These are phyloP conservation scores for Penicillium sp. DNA, from an alignment of 2,329 filamentous ascomycete species.

Conservation along the genomic window DNA sequence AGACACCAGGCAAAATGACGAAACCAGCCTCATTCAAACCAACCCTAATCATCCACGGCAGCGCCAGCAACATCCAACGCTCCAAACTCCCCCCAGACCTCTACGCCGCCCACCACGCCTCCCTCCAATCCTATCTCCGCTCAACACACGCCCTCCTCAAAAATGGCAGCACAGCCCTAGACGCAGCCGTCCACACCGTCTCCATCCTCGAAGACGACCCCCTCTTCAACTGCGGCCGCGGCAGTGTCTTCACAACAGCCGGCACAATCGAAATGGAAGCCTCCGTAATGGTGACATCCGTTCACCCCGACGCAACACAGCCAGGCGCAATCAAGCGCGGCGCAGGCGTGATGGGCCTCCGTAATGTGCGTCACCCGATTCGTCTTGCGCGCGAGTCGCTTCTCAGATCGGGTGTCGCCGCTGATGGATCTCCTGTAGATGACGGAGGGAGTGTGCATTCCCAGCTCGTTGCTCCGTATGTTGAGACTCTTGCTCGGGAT, in stretches of 20 bases:
- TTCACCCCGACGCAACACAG: constrained; percentile 14
- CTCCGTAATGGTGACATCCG: constrained; percentile 74
- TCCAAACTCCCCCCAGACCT: constrained; percentile 58
- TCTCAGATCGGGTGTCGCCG: constrained; percentile 50
- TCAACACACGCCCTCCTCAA: constrained; percentile 45
- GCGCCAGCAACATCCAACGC: constrained; percentile 68
- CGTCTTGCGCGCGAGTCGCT: constrained; percentile 70
- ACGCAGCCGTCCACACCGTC: constrained; percentile 74
- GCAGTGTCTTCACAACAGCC: constrained; percentile 81
- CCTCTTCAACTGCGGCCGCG: constrained; percentile 80
- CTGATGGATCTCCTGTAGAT: constrained; percentile 56
- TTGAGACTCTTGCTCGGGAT: constrained; percentile 65
- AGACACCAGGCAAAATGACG: not conserved
- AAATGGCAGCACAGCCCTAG: constrained; percentile 60
- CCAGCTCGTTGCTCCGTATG: constrained; percentile 65
- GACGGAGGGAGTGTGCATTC: constrained; percentile 55
- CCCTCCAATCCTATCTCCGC: constrained; percentile 63
- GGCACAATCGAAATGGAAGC: constrained; percentile 85
- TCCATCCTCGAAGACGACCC: constrained; percentile 73
- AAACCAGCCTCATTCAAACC: constrained; percentile 44
- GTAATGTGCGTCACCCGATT: constrained; percentile 76
- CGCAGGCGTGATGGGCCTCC: constrained; percentile 72
- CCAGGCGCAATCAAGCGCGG: constrained; percentile 67
- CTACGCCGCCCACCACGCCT: constrained; percentile 59
- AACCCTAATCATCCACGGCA: constrained; percentile 69